Conservation (phyloP, 2,329 filamentous ascomycete genomes). For the Monilinia polystroma region DNA sequence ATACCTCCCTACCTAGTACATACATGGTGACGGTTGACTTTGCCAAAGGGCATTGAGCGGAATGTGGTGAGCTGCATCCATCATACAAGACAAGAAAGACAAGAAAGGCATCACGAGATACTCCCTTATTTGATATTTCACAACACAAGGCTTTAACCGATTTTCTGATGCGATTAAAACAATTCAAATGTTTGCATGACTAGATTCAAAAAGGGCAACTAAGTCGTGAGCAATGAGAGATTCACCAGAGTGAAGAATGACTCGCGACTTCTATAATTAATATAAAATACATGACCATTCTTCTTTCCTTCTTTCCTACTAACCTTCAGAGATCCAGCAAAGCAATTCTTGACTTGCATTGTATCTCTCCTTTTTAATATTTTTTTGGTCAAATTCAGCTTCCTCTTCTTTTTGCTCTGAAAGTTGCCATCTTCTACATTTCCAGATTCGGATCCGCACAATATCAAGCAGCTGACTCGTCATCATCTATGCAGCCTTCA, state of each 20-base stretch:
- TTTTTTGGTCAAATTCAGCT: neutral
- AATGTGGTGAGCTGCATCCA: neutral
- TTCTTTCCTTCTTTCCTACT: conserved; percentile 1
- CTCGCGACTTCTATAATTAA: neutral
- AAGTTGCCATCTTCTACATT: neutral
- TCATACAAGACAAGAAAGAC: no score
- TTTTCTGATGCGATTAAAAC: neutral
- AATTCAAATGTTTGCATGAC: neutral
- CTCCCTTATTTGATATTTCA: neutral
- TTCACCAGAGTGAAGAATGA: neutral
- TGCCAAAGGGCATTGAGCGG: neutral
- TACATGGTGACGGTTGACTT: neutral
- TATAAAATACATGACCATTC: neutral
- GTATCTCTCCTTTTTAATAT: no score
- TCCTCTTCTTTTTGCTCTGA: neutral
- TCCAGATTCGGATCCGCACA: neutral
- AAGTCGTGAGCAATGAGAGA: neutral
- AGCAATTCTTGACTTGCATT: neutral
- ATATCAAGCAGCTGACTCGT: conserved; percentile 5
- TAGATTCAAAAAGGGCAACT: neutral
- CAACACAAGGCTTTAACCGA: neutral
- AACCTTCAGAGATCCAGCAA: neutral
- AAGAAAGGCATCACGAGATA: neutral
- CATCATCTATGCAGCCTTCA: neutral
- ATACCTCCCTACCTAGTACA: no score